These are phyloP conservation scores for Pseudogymnoascus verrucosus DNA, from an alignment of 2,329 filamentous ascomycete genomes.

Conservation along the genomic window DNA sequence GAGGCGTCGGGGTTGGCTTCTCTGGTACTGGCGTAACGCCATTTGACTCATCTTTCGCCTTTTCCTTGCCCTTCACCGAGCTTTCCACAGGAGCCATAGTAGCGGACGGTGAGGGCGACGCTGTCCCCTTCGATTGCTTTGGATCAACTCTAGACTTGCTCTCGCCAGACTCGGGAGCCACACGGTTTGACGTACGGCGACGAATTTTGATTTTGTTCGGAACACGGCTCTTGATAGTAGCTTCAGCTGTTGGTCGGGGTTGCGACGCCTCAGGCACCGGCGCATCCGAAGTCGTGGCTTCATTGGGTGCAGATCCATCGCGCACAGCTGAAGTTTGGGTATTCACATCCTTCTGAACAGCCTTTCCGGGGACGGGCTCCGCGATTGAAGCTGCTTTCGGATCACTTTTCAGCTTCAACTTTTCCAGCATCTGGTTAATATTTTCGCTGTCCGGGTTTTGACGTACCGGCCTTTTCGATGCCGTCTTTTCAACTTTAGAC, in stretches of 20 bases:
- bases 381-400: conserved; percentile 1
- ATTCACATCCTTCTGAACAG: not conserved
- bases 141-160: conserved; percentile 10
- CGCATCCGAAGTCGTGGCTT: not conserved
- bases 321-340: not conserved
- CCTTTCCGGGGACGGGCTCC: not conserved
- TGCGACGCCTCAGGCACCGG: not conserved
- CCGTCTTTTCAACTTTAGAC: conserved; percentile 11
- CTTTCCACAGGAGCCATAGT: not conserved
- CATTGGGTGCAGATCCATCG: not conserved
- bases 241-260: not conserved
- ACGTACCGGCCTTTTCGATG: conserved; percentile 3
- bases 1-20: not conserved
- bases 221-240: not conserved
- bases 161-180: conserved; percentile 1
- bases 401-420: conserved; percentile 20
- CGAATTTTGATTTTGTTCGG: conserved; percentile 24
- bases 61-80: not conserved
- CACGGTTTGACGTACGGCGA: conserved; percentile 16
- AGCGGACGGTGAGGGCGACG: not conserved
- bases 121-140: not conserved
- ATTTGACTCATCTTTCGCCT: not conserved
- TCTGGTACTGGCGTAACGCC: not conserved
- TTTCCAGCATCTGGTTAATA: conserved; percentile 24
- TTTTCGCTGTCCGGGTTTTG: not conserved